phyloP scores from a whole-genome alignment of 441 rosid species.

The Capsella rubella region DNA sequence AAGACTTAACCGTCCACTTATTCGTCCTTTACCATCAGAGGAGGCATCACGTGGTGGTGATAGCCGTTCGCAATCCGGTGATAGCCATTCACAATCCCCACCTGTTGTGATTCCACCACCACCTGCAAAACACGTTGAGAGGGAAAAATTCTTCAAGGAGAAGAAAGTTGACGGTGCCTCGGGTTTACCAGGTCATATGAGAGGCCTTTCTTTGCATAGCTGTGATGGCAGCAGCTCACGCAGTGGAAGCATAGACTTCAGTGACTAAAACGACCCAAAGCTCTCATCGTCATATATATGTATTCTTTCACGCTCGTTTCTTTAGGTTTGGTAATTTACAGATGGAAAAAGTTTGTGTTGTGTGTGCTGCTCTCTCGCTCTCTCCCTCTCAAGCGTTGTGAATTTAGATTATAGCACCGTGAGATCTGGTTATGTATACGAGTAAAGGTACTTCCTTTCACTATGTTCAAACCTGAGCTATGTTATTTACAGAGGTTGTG shows the following conservation, averaged over 20 bases:
- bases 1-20: slow-evolving; percentile 86
- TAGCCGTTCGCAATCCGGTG: slow-evolving; percentile 46
- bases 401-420: slow-evolving; percentile 37
- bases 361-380: slow-evolving; percentile 26
- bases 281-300: slow-evolving; percentile 27
- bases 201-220: slow-evolving; percentile 85
- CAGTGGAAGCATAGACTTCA: slow-evolving; percentile 83
- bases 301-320: slow-evolving; percentile 31
- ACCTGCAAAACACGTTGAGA: slow-evolving; percentile 85
- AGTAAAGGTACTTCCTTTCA: slow-evolving; percentile 34
- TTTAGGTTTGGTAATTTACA: slow-evolving; percentile 25
- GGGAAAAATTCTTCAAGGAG: slow-evolving; percentile 91
- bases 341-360: slow-evolving; percentile 16
- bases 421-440: slow-evolving; percentile 43
- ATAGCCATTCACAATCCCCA: slow-evolving; percentile 49
- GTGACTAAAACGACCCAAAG: slow-evolving; percentile 56
- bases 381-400: slow-evolving; percentile 30
- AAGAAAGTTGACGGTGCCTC: slow-evolving; percentile 73
- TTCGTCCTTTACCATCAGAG: slow-evolving; percentile 65
- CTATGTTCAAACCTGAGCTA: slow-evolving; percentile 39
- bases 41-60: slow-evolving; percentile 47
- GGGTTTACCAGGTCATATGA: slow-evolving; percentile 65
- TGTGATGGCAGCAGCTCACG: slow-evolving; percentile 84
- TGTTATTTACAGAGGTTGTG: slow-evolving; percentile 32
- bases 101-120: slow-evolving; percentile 89